These are phyloP conservation scores for Canavalia ensiformis DNA, from an alignment of 306 rosid genomes.

Conservation along the genomic window DNA sequence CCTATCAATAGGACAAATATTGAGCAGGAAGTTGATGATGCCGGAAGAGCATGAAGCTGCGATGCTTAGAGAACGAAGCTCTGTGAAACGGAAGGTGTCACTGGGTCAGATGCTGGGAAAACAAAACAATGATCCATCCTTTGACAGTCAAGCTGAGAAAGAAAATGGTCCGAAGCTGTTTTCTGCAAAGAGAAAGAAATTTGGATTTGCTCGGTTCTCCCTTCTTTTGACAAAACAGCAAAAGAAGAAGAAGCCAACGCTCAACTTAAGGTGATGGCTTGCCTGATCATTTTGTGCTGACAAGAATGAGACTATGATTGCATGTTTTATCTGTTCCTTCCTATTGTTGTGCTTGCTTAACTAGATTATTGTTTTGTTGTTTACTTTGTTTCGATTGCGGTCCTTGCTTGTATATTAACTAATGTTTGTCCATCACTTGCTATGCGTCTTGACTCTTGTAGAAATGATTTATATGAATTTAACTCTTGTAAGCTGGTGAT, in stretches of 20 bases:
- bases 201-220: slow-evolving; percentile 81
- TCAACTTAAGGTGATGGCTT: slow-evolving; percentile 68
- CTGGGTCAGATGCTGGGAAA: slow-evolving; percentile 90
- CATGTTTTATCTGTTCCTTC: background rate
- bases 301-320: slow-evolving; percentile 21
- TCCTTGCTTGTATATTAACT: slow-evolving; percentile 36
- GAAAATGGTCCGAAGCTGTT: slow-evolving; percentile 65
- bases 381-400: slow-evolving; percentile 14
- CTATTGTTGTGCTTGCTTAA: slow-evolving; percentile 14
- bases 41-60: slow-evolving; percentile 68
- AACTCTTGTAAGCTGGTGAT: slow-evolving; percentile 38
- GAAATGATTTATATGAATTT: slow-evolving; percentile 29
- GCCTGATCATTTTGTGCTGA: slow-evolving; percentile 36
- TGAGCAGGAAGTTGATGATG: slow-evolving; percentile 80
- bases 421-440: background rate
- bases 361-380: slow-evolving; percentile 39
- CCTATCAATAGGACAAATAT: slow-evolving; percentile 85
- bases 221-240: slow-evolving; percentile 75
- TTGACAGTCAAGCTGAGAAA: slow-evolving; percentile 59
- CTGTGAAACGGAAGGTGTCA: slow-evolving; percentile 76
- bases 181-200: slow-evolving; percentile 84
- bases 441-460: slow-evolving; percentile 29
- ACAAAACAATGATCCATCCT: slow-evolving; percentile 62
- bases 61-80: slow-evolving; percentile 49
- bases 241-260: slow-evolving; percentile 78